These are phyloP conservation scores for Solanum chacoense DNA, from an alignment of 305 asterid species.

Conservation along the genomic window DNA sequence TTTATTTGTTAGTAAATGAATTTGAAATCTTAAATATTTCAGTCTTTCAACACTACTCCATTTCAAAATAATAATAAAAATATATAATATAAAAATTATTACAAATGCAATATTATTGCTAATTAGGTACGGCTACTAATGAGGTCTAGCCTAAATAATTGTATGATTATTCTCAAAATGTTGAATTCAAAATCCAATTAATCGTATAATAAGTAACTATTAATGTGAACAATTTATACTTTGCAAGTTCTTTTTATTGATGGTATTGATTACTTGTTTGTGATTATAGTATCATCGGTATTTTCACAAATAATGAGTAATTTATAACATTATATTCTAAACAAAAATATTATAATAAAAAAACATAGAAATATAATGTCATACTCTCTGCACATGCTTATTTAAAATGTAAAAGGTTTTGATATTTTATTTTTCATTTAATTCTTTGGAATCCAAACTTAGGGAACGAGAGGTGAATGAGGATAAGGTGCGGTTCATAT, in stretches of 20 bases:
- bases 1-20: not conserved
- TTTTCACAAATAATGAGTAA: not conserved
- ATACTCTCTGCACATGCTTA: not conserved
- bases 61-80: no score
- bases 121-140: not conserved
- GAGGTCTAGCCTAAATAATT: not conserved
- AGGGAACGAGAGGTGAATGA: not conserved
- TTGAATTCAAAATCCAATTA: not conserved
- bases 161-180: not conserved
- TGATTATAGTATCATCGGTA: not conserved
- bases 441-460: not conserved
- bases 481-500: not conserved
- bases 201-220: not conserved
- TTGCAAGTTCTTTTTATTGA: not conserved
- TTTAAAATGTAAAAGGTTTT: not conserved
- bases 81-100: not conserved
- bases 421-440: not conserved
- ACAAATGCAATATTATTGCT: not conserved
- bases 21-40: not conserved
- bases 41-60: not conserved
- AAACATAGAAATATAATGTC: not conserved
- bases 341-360: not conserved
- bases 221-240: not conserved
- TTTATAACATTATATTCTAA: not conserved
- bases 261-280: not conserved